A percentile compares a stretch with the other conserved stretches of the same genome.
Conservation (phyloP, 345 rosid genomes). For the Euphorbia lathyris region DNA sequence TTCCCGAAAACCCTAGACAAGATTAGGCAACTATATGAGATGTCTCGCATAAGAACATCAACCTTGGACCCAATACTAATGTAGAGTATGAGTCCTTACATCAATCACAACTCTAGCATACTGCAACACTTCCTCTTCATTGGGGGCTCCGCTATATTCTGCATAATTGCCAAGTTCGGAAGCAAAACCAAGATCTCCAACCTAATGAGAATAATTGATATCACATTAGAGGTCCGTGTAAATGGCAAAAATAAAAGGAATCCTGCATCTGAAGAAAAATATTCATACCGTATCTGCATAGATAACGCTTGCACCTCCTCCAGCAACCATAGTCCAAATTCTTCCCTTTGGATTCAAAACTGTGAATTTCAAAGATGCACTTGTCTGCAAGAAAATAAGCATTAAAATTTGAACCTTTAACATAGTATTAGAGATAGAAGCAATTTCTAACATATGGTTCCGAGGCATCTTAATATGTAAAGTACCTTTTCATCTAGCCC, state of each 20-base stretch:
- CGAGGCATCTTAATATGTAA: conserved; percentile 4
- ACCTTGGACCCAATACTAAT: background rate
- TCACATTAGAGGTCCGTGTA: background rate
- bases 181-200: conserved; percentile 94
- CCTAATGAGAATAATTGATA: conserved; percentile 33
- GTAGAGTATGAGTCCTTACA: conserved; percentile 39
- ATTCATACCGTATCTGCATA: conserved; percentile 79
- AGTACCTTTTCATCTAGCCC: conserved; percentile 94
- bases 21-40: background rate
- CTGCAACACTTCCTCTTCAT: conserved; percentile 94
- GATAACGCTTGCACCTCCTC: conserved; percentile 99
- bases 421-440: conserved; percentile 7
- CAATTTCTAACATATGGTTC: background rate
- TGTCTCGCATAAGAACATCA: background rate
- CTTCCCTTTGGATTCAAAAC: conserved; percentile 90
- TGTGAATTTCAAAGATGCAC: conserved; percentile 94
- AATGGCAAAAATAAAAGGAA: background rate
- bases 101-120: conserved; percentile 98
- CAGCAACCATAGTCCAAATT: conserved; percentile 97
- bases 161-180: conserved; percentile 91
- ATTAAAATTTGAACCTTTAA: background rate
- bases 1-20: background rate
- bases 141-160: conserved; percentile 97
- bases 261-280: conserved; percentile 4
- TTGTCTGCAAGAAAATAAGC: conserved; percentile 55